Base-by-base conservation (phyloP, 2,329 filamentous ascomycete species). In the Penicillium sp. region DNA sequence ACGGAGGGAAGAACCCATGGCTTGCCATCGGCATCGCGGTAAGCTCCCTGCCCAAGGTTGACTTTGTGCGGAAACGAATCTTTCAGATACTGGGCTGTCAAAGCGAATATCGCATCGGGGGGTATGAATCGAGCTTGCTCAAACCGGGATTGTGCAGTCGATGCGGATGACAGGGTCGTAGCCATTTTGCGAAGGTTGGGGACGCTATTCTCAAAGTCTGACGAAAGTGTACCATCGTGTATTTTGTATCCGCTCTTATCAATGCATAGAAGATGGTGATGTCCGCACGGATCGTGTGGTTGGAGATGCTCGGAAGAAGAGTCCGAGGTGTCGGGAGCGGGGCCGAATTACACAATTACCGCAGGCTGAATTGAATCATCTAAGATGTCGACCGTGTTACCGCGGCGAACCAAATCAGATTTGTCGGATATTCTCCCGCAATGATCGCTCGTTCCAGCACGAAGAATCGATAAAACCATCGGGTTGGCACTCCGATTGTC, bases 1-100 rank as follows among this genome's bases (percentile, higher is more conserved):
- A 70, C 69, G 4, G 62, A 63, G 11, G 69, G 66, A 22, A 74
- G 56, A 9, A 69, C 59, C 71, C 71, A 74, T 4, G 70, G 63
- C 40, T 63, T 54, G 2, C 60, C 69, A 6, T 68, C 44, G 11
- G 69, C 65, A 33, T 72, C 66, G 4, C 69, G 64, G 45, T 73
- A 74, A 4, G 67, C 60, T 9, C 71, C 70, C 18, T 63, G 59
- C 4, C 68, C 64, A 7, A 74, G 46, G 50, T 62, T 65, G 4
- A 74, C 70, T 54, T 74, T 74, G 9, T 61, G 44, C 1, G 63
- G 54, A 27, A 33, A 54, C 20, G 46, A 2, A 48, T 64, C 60
- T 11, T 53, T 42, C 3, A 51, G 5, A 30, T 63, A 63, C 42
- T 60, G 44, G 5, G 55, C 56, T 10, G 60, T 63, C 30, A 65